Evolutionary conservation across 345 rosid genomes (phyloP), one percentile per base, ranked within the genome.

Genomic region (Bretschneidera sinensis): DNA sequence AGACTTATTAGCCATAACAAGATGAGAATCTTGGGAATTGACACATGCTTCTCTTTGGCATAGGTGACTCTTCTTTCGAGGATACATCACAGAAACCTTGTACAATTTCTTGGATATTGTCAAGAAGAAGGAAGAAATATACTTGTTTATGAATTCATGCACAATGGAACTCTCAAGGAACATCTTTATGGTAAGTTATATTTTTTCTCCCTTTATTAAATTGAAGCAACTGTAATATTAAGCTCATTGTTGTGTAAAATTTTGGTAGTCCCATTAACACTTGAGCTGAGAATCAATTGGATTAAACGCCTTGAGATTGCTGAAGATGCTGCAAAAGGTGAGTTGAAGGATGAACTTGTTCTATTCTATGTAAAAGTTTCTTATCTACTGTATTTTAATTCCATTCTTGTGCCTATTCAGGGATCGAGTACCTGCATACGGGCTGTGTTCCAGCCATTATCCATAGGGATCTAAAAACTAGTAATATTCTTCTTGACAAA

Each of bases 391-490:
- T 16, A 24, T 22, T 59, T 35, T 59, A 59, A 14, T 59, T 68
- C 51, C 54, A 28, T 70, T 59, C 17, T 24, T 24, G 19, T 72
- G 51, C 39, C 67, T 62, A 43, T 69, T 43, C 75, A 95, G 97
- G 99, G 65, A 91, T 95, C 31, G 99, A 91, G 59, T 95, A 95
- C 73, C 99, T 95, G 63, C 99, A 95, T 65, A 88, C 96, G 0
- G 99, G 99, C 33, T 95, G 99, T 78, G 86, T 87, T 74, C 99
- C 97, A 21, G 85, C 97, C 9, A 76, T 95, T 77, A 95, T 95
- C 73, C 99, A 95, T 45, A 65, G 99, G 67, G 99, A 95, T 81
- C 72, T 95, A 43, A 95, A 95, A 76, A 88, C 88, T 48, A 95
- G 96, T 80, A 95, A 95, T 75, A 91, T 95, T 81, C 85, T 95